phyloP scores from a whole-genome alignment of 176 grass and related monocot species.

The Metroxylon sagu region DNA sequence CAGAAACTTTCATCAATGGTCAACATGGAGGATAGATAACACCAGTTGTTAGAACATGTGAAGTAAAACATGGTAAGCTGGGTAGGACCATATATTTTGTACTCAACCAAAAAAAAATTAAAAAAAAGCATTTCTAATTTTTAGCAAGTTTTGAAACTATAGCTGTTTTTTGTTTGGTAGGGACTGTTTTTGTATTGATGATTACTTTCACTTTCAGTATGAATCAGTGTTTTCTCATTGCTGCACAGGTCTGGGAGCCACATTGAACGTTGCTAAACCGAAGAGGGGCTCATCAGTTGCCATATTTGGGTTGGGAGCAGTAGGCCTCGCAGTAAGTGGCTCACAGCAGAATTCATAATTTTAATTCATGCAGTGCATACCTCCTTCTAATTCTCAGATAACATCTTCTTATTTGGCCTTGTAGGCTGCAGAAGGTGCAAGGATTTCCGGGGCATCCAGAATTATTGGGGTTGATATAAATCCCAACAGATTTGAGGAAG shows the following conservation, averaged over 20 bases:
- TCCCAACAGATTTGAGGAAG: slow-evolving; percentile 2
- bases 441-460: background rate
- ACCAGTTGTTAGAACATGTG: no score
- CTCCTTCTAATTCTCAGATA: no score
- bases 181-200: no score
- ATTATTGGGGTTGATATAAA: background rate
- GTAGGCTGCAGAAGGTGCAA: slow-evolving; percentile 2
- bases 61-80: no score
- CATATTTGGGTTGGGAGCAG: slow-evolving; percentile 12
- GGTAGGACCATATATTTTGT: no score
- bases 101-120: no score
- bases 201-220: background rate
- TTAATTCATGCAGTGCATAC: background rate
- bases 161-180: no score
- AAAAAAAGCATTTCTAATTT: no score
- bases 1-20: no score
- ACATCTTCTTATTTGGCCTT: background rate
- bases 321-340: slow-evolving; percentile 8
- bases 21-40: no score
- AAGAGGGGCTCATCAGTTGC: slow-evolving; percentile 11
- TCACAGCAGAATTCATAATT: background rate
- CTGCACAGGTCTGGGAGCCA: slow-evolving; percentile 5
- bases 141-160: no score
- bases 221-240: background rate
- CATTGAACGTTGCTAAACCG: slow-evolving; percentile 13